phyloP scores from a whole-genome alignment of 1,139 yeast genomes.

The Candida sp. region DNA sequence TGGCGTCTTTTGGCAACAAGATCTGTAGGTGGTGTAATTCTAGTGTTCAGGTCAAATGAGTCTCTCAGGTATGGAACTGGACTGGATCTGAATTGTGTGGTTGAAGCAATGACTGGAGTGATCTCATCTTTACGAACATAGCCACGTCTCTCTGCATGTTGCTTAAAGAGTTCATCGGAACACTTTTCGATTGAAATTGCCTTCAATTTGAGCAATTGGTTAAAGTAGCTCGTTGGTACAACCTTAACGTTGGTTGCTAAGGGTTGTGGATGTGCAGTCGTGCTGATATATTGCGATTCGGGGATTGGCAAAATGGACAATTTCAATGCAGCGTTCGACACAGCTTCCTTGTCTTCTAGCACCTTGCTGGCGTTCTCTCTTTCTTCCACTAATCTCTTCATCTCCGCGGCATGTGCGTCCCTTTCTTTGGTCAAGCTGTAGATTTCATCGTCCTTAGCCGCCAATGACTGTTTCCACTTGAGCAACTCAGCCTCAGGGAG shows the following conservation, averaged over 20 bases:
- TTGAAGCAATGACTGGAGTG: constrained; percentile 17
- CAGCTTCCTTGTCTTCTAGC: constrained; percentile 24
- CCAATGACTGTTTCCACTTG: constrained; percentile 33
- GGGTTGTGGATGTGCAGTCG: constrained; percentile 58
- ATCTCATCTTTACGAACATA: constrained; percentile 31
- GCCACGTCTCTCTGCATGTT: constrained; percentile 55
- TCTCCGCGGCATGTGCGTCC: constrained; percentile 17
- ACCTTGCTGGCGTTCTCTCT: constrained; percentile 23
- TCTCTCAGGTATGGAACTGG: constrained; percentile 6
- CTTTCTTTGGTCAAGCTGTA: constrained; percentile 23
- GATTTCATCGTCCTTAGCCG: constrained; percentile 37
- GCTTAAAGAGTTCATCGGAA: constrained; percentile 47
- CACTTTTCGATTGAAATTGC: constrained; percentile 48
- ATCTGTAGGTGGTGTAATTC: constrained; percentile 20
- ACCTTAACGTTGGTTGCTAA: constrained; percentile 63
- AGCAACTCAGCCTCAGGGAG: constrained; percentile 30
- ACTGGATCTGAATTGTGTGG: constrained; percentile 4
- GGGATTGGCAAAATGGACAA: constrained; percentile 61
- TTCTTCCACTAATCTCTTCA: constrained; percentile 27
- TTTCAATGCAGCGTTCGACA: constrained; percentile 38
- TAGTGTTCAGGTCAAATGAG: constrained; percentile 17
- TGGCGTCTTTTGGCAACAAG: constrained; percentile 9
- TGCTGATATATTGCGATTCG: constrained; percentile 57
- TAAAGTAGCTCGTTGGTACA: constrained; percentile 66
- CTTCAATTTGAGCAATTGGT: constrained; percentile 53